A percentile compares a stretch with the other conserved stretches of the same genome.
These are phyloP conservation scores for Penicillium sp. DNA, from an alignment of 2,329 filamentous ascomycete species.

Conservation along the genomic window DNA sequence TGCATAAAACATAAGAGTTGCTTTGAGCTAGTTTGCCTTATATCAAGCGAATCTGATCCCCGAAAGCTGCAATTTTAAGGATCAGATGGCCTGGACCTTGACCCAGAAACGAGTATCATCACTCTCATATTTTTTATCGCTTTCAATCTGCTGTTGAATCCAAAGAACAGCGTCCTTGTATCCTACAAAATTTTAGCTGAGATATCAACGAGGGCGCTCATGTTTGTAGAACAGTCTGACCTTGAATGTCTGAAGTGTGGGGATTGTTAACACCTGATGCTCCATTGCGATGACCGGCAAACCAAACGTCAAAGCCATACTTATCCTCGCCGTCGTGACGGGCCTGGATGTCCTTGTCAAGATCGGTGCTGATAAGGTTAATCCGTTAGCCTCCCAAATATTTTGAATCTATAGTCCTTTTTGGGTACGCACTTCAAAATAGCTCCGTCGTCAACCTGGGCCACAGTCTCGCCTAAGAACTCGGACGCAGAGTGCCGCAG, in stretches of 20 bases:
- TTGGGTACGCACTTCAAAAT: constrained; percentile 28
- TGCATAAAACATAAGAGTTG: background rate
- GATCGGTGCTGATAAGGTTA: constrained; percentile 12
- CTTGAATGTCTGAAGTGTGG: constrained; percentile 23
- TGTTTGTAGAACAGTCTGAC: constrained; percentile 11
- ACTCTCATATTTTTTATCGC: constrained; percentile 20
- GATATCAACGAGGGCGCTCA: background rate
- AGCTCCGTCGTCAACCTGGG: constrained; percentile 30
- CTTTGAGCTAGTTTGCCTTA: background rate
- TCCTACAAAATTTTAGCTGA: constrained; percentile 7
- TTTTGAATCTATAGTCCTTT: background rate
- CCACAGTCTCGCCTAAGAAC: constrained; percentile 24
- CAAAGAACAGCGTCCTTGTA: constrained; percentile 34
- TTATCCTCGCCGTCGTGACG: constrained; percentile 27
- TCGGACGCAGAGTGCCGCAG: constrained; percentile 30
- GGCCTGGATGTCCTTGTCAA: constrained; percentile 24
- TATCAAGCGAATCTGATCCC: too few relatives aligned
- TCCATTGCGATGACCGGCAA: constrained; percentile 30
- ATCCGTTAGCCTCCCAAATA: background rate
- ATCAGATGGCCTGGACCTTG: constrained; percentile 12
- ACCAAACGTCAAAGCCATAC: constrained; percentile 29
- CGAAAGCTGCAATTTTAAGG: background rate
- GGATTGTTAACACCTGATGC: constrained; percentile 23
- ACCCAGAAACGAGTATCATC: constrained; percentile 38
- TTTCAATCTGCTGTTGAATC: constrained; percentile 35